A percentile compares a stretch with the other conserved stretches of the same genome.
Evolutionary conservation across 2,329 filamentous ascomycete genomes (phyloP).

Genomic region (Cryoendolithus antarcticus): DNA sequence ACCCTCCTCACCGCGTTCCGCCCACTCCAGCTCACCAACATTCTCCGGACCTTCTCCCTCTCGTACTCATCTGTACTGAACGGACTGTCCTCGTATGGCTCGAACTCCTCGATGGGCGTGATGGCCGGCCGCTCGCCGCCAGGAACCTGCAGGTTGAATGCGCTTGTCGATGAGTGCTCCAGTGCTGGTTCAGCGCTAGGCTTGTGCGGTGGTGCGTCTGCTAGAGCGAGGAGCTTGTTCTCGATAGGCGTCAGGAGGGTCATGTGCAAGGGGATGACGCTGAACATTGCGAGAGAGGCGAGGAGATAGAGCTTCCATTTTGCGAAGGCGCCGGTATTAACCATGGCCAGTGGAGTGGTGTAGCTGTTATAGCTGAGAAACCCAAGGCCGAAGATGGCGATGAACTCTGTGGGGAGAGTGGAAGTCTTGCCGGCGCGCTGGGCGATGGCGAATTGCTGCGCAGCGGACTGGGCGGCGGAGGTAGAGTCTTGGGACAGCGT

Average conservation of each 20-base stretch:
- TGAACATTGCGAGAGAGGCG: slow-evolving; percentile 6
- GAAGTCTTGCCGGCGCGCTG: slow-evolving; percentile 6
- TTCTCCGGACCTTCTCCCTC: slow-evolving; percentile 9
- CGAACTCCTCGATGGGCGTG: slow-evolving; percentile 9
- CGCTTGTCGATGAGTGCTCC: not conserved
- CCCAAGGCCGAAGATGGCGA: slow-evolving; percentile 5
- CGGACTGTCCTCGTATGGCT: slow-evolving; percentile 9
- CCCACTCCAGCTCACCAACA: slow-evolving; percentile 7
- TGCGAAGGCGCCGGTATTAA: not conserved
- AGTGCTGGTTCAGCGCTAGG: not conserved
- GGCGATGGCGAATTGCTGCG: slow-evolving; percentile 7
- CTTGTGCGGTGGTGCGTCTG: slow-evolving; percentile 2
- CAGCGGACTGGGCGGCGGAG: slow-evolving; percentile 6
- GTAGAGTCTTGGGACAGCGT: slow-evolving; percentile 4
- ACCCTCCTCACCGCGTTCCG: slow-evolving; percentile 5
- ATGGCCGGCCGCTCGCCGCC: slow-evolving; percentile 3
- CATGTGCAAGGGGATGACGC: slow-evolving; percentile 7
- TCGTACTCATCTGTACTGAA: slow-evolving; percentile 9
- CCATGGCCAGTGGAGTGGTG: not conserved
- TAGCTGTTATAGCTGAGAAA: slow-evolving; percentile 6
- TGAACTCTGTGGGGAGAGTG: slow-evolving; percentile 6
- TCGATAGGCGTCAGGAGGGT: slow-evolving; percentile 5
- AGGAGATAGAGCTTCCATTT: slow-evolving; percentile 9
- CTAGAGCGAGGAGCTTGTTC: slow-evolving; percentile 6
- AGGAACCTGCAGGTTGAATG: slow-evolving; percentile 1